A percentile compares a stretch with the other conserved stretches of the same genome.
Evolutionary conservation across 202 grass and related monocot genomes (phyloP).

Genomic region (Zoysia matrella): DNA sequence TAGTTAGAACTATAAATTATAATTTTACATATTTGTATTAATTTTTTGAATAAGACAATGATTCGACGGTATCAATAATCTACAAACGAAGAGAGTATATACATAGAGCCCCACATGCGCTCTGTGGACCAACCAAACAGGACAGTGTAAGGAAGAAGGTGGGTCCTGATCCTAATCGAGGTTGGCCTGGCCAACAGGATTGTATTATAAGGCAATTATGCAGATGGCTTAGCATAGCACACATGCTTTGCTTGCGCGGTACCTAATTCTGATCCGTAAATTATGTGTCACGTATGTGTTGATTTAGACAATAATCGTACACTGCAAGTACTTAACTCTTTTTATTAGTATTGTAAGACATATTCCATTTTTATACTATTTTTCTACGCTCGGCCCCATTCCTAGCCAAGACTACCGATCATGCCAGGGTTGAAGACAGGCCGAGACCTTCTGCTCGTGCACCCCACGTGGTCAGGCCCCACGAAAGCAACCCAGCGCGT

Average conservation of each 20-base stretch:
- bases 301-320: neutral
- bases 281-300: neutral
- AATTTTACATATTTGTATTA: no score
- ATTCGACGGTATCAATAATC: no score
- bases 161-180: neutral
- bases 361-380: no score
- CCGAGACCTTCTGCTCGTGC: neutral
- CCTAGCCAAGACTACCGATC: neutral
- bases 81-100: no score
- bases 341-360: neutral
- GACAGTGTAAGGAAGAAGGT: neutral
- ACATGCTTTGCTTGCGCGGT: neutral
- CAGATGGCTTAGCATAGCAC: neutral
- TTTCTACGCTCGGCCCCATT: no score
- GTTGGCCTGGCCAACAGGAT: neutral
- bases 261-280: neutral
- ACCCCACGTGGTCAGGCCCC: slow-evolving; percentile 34
- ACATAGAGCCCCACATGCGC: slow-evolving; percentile 25
- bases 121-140: slow-evolving; percentile 17
- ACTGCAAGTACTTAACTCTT: neutral
- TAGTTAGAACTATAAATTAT: no score
- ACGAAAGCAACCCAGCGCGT: slow-evolving; percentile 24
- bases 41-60: no score
- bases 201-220: slow-evolving; percentile 41
- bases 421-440: neutral